Conservation (phyloP, 1,284 basidiomycete genomes). For the Cryptococcus depauperatus region DNA sequence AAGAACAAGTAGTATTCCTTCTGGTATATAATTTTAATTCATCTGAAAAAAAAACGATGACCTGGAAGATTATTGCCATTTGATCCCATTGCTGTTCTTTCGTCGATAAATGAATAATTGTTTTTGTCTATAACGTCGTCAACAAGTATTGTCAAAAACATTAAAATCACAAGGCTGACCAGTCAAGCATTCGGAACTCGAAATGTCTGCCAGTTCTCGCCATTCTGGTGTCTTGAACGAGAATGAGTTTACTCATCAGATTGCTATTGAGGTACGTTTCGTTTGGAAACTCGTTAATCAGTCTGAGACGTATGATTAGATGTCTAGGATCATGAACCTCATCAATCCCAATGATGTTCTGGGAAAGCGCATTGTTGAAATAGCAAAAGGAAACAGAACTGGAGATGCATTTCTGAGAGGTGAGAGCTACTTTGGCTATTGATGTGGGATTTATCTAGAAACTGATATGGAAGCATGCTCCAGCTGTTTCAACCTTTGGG, state of each 20-base stretch:
- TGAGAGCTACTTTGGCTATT: slow-evolving; percentile 32
- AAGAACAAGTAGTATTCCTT: no score
- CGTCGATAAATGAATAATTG: no score
- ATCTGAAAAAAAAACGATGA: no score
- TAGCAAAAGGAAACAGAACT: slow-evolving; percentile 60
- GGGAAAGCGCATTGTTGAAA: slow-evolving; percentile 67
- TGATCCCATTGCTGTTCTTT: no score
- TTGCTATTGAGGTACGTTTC: slow-evolving; percentile 57
- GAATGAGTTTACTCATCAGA: slow-evolving; percentile 60
- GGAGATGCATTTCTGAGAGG: slow-evolving; percentile 57
- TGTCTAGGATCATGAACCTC: slow-evolving; percentile 68
- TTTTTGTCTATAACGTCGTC: no score
- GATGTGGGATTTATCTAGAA: no score
- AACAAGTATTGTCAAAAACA: no score
- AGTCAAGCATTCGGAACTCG: no score
- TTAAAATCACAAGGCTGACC: no score
- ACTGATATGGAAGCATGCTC: not conserved
- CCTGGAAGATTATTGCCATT: no score
- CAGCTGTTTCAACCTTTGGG: slow-evolving; percentile 73
- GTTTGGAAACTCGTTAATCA: not conserved
- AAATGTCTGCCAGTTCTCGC: not conserved
- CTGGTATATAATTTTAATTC: no score
- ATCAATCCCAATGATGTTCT: slow-evolving; percentile 75
- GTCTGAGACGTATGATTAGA: slow-evolving; percentile 48
- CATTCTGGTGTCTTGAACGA: slow-evolving; percentile 5